These are phyloP conservation scores for Phytophthora multivora DNA, from an alignment of 352 stramenopile species.

Conservation along the genomic window DNA sequence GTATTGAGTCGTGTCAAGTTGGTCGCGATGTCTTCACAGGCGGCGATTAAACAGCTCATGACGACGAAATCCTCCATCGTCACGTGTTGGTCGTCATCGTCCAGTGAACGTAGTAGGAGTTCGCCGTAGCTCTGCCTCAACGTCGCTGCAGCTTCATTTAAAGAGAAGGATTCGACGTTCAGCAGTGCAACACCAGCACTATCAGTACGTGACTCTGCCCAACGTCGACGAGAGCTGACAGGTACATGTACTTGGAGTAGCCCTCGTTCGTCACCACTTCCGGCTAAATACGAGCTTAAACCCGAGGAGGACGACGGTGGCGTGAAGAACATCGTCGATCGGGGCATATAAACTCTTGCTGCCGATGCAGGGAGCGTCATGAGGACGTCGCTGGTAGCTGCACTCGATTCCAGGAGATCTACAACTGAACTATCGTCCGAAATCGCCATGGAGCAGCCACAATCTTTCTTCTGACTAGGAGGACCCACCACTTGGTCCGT, in stretches of 20 bases:
- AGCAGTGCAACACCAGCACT: slow-evolving; percentile 39
- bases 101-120: slow-evolving; percentile 38
- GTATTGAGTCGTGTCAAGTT: slow-evolving; percentile 58
- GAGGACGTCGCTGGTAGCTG: slow-evolving; percentile 10
- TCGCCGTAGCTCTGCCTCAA: slow-evolving; percentile 60
- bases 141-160: slow-evolving; percentile 49
- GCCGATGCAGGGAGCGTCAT: slow-evolving; percentile 11
- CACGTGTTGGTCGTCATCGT: slow-evolving; percentile 33
- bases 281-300: slow-evolving; percentile 16
- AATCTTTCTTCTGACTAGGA: slow-evolving; percentile 2
- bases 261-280: slow-evolving; percentile 3
- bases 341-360: slow-evolving; percentile 2
- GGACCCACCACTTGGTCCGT: neutral
- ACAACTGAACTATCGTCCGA: slow-evolving; percentile 28
- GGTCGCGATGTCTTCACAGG: slow-evolving; percentile 54
- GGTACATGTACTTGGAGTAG: neutral
- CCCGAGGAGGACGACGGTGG: slow-evolving; percentile 30
- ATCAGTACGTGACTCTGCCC: slow-evolving; percentile 21
- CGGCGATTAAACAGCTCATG: slow-evolving; percentile 71
- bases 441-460: slow-evolving; percentile 25
- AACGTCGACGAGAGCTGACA: slow-evolving; percentile 8
- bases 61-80: slow-evolving; percentile 69
- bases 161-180: slow-evolving; percentile 63
- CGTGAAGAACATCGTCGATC: slow-evolving; percentile 19
- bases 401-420: slow-evolving; percentile 25